These are phyloP conservation scores for Rhododendron kiyosumense DNA, from an alignment of 148 eudicot genomes.

Conservation along the genomic window DNA sequence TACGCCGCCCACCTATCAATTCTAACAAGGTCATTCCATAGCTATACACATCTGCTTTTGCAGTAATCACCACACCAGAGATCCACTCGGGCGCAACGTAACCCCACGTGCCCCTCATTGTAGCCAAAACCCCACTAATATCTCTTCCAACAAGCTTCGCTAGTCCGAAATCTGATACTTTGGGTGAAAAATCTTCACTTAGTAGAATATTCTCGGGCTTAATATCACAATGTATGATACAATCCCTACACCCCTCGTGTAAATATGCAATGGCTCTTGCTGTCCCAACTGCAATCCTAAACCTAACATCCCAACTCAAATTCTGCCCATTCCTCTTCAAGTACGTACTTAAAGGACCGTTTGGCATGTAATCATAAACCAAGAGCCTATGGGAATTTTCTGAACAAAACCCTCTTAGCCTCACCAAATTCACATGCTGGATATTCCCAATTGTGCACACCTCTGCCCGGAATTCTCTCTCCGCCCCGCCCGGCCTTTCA, in stretches of 20 bases:
- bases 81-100: constrained; percentile 94
- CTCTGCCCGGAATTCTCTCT: constrained; percentile 79
- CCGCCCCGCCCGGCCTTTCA: constrained; percentile 67
- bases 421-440: constrained; percentile 79
- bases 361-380: constrained; percentile 80
- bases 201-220: constrained; percentile 78
- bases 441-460: constrained; percentile 80
- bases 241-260: constrained; percentile 71
- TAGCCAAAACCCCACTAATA: constrained; percentile 63
- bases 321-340: constrained; percentile 41
- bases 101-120: constrained; percentile 87
- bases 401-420: constrained; percentile 71
- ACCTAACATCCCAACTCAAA: constrained; percentile 67
- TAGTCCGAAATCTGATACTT: constrained; percentile 79
- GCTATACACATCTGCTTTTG: constrained; percentile 88
- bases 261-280: constrained; percentile 75
- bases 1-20: constrained; percentile 65
- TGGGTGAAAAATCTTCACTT: constrained; percentile 48
- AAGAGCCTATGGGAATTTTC: constrained; percentile 56
- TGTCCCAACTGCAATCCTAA: constrained; percentile 64
- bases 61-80: constrained; percentile 65
- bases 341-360: constrained; percentile 61
- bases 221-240: constrained; percentile 81
- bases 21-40: constrained; percentile 83
- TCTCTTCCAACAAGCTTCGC: constrained; percentile 81